phyloP scores from a whole-genome alignment of 108 stramenopile genomes.

The Nitzschia palea region DNA sequence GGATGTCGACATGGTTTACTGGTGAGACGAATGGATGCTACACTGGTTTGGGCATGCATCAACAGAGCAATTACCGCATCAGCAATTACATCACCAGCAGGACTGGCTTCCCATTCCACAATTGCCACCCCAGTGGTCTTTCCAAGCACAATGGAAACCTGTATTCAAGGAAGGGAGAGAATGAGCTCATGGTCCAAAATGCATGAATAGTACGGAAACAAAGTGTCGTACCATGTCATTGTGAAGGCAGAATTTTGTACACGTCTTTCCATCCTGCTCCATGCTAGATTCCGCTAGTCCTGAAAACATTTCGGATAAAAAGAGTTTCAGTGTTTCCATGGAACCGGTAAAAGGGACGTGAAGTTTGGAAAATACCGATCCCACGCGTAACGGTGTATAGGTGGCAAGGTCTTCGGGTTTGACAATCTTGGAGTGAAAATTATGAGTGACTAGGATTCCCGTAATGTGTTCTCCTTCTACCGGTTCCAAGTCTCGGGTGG shows the following conservation, averaged over 20 bases:
- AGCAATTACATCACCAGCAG: slow-evolving; percentile 90
- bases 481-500: slow-evolving; percentile 48
- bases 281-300: slow-evolving; percentile 55
- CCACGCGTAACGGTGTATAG: slow-evolving; percentile 88
- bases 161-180: background rate
- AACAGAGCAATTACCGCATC: slow-evolving; percentile 90
- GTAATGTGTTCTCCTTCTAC: slow-evolving; percentile 70
- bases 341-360: slow-evolving; percentile 88
- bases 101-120: slow-evolving; percentile 89
- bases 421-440: slow-evolving; percentile 81
- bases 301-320: slow-evolving; percentile 81
- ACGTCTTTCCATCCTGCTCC: slow-evolving; percentile 31
- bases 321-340: slow-evolving; percentile 68
- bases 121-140: slow-evolving; percentile 65
- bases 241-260: slow-evolving; percentile 62
- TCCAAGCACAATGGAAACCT: slow-evolving; percentile 63
- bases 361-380: slow-evolving; percentile 78
- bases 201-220: slow-evolving; percentile 85
- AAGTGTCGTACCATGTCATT: slow-evolving; percentile 71
- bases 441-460: slow-evolving; percentile 86
- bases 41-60: slow-evolving; percentile 89
- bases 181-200: slow-evolving; percentile 11
- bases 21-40: slow-evolving; percentile 84
- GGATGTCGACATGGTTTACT: slow-evolving; percentile 83
- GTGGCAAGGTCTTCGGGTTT: slow-evolving; percentile 82